These are phyloP conservation scores for Liquidambar formosana DNA, from an alignment of 164 flowering plant species.

Conservation along the genomic window DNA sequence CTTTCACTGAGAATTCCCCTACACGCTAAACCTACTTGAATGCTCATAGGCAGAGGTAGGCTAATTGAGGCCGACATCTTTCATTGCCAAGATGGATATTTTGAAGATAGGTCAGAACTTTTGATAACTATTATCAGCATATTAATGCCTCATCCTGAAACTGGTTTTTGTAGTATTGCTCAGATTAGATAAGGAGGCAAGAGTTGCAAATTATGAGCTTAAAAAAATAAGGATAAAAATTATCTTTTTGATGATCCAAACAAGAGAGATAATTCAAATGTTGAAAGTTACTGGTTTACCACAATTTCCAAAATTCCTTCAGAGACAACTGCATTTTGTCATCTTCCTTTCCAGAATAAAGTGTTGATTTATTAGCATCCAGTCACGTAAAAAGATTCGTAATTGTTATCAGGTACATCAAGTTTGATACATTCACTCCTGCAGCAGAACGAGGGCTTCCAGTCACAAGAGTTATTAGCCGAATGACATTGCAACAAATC, in stretches of 20 bases:
- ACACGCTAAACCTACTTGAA: neutral
- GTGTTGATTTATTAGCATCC: neutral
- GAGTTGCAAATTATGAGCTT: too few relatives aligned
- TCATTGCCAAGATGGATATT: too few relatives aligned
- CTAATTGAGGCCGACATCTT: too few relatives aligned
- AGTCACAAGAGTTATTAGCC: conserved; percentile 90
- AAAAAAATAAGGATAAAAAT: too few relatives aligned
- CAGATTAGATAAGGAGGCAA: too few relatives aligned
- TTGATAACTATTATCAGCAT: too few relatives aligned
- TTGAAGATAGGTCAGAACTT: too few relatives aligned
- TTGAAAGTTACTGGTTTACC: neutral
- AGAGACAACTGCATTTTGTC: neutral
- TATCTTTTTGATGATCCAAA: too few relatives aligned
- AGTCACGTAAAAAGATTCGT: neutral
- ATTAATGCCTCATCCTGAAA: too few relatives aligned
- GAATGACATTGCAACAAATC: conserved; percentile 86
- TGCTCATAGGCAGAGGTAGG: neutral
- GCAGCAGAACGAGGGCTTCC: conserved; percentile 93
- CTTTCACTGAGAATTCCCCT: neutral
- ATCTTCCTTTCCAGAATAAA: neutral
- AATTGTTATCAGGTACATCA: conserved; percentile 69
- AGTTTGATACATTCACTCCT: conserved; percentile 98
- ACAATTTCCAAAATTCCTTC: neutral
- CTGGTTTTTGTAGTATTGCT: too few relatives aligned
- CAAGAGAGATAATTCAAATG: neutral